phyloP scores from a whole-genome alignment of 106 monocot species.

The Dendrobium catenatum region DNA sequence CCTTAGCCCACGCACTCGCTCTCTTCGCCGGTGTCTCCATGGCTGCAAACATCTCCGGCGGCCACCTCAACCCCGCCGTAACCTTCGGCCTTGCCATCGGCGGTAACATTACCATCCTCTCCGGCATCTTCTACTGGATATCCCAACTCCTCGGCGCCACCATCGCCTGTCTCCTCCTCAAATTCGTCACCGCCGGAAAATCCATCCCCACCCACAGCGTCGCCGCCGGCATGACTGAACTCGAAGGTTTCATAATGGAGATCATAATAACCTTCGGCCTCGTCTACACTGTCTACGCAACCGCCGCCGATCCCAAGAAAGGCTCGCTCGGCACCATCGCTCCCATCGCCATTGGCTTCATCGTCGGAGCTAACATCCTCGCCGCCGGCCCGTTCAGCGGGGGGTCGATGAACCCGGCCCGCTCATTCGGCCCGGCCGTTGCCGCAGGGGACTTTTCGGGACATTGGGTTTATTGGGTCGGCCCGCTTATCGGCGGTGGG shows the following conservation, averaged over 20 bases:
- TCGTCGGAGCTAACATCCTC: slow-evolving; percentile 84
- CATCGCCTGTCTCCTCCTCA: slow-evolving; percentile 56
- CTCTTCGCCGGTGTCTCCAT: slow-evolving; percentile 68
- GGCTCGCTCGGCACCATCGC: slow-evolving; percentile 73
- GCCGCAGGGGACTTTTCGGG: slow-evolving; percentile 51
- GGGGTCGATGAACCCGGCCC: slow-evolving; percentile 75
- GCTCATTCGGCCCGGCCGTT: slow-evolving; percentile 71
- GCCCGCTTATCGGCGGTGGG: slow-evolving; percentile 66
- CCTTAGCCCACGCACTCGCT: slow-evolving; percentile 51
- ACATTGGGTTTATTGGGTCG: slow-evolving; percentile 81
- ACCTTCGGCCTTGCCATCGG: slow-evolving; percentile 59
- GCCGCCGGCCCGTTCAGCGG: slow-evolving; percentile 77
- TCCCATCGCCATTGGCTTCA: slow-evolving; percentile 80
- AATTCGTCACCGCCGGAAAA: slow-evolving; percentile 53
- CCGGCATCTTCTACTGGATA: slow-evolving; percentile 74
- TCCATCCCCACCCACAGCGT: slow-evolving; percentile 51
- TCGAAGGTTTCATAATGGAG: slow-evolving; percentile 61
- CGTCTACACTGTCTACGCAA: slow-evolving; percentile 79
- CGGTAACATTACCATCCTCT: slow-evolving; percentile 61
- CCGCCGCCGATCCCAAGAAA: slow-evolving; percentile 68
- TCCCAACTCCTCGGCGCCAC: slow-evolving; percentile 60
- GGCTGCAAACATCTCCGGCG: slow-evolving; percentile 78
- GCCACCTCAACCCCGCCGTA: slow-evolving; percentile 73
- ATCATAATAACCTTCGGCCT: slow-evolving; percentile 68
- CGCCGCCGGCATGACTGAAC: slow-evolving; percentile 28